Conservation (phyloP, 768 basidiomycete genomes). For the Boletus sp. region DNA sequence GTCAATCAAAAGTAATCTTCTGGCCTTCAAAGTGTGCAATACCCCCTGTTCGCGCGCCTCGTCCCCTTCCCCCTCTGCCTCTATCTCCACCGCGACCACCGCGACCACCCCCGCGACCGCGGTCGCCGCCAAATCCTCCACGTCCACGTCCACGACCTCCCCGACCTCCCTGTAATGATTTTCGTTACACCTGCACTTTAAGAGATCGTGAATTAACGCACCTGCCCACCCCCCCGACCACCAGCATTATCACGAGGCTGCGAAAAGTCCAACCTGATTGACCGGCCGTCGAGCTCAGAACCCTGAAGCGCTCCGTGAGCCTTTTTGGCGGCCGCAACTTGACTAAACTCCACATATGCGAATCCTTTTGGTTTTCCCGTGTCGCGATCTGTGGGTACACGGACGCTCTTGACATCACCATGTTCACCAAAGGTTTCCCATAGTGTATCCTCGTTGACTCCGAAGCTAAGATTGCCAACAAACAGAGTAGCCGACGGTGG, state of each 20-base stretch:
- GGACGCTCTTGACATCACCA: conserved; percentile 79
- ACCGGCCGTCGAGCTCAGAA: conserved; percentile 75
- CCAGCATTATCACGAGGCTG: conserved; percentile 70
- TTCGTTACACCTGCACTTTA: not conserved
- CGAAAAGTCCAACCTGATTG: conserved; percentile 80
- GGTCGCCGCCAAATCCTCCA: conserved; percentile 26
- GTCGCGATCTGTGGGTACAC: conserved; percentile 91
- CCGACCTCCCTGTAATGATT: conserved; percentile 28
- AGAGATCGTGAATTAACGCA: conserved; percentile 28
- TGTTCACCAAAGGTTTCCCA: conserved; percentile 91
- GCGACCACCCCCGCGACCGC: conserved; percentile 40
- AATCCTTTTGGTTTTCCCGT: conserved; percentile 91
- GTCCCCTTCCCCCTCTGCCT: conserved; percentile 33
- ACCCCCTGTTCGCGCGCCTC: conserved; percentile 52
- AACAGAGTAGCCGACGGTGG: conserved; percentile 78
- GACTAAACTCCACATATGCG: conserved; percentile 93
- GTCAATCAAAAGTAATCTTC: conserved; percentile 45
- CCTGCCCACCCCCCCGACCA: conserved; percentile 47
- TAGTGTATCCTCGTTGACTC: conserved; percentile 73
- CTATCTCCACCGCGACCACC: conserved; percentile 42
- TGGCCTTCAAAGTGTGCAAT: conserved; percentile 49
- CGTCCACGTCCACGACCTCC: conserved; percentile 33
- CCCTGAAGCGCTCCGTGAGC: conserved; percentile 71
- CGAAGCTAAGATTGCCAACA: conserved; percentile 86
- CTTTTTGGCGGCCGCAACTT: conserved; percentile 73